Evolutionary conservation across 345 rosid species (phyloP).

Genomic region (Melaleuca alternifolia): DNA sequence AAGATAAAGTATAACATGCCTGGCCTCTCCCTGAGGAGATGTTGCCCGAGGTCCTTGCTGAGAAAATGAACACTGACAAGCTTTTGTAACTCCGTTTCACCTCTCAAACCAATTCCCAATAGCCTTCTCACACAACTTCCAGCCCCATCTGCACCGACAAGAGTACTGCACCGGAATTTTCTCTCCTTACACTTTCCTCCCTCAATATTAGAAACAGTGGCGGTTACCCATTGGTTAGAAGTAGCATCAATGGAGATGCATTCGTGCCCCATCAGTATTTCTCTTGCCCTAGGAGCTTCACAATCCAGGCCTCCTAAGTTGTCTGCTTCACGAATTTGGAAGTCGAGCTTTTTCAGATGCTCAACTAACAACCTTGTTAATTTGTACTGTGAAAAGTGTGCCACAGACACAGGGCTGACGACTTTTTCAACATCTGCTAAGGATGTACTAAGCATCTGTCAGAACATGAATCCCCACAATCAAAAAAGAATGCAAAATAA

Average conservation of each 20-base stretch:
- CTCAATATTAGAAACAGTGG: constrained; percentile 42
- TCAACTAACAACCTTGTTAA: constrained; percentile 53
- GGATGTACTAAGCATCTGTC: constrained; percentile 1
- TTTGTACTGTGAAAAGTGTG: constrained; percentile 89
- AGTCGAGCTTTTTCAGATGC: constrained; percentile 48
- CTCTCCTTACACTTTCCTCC: constrained; percentile 39
- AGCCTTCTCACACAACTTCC: constrained; percentile 72
- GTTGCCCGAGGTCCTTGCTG: constrained; percentile 69
- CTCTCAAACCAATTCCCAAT: constrained; percentile 46
- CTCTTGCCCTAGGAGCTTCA: constrained; percentile 22
- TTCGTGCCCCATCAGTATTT: constrained; percentile 73
- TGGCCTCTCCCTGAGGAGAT: constrained; percentile 58
- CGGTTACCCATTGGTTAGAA: constrained; percentile 30
- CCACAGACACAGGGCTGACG: constrained; percentile 82
- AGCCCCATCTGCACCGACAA: constrained; percentile 88
- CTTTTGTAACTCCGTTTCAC: constrained; percentile 78
- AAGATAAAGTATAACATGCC: constrained; percentile 91
- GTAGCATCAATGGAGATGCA: constrained; percentile 52
- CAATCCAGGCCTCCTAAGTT: constrained; percentile 10
- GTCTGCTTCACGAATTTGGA: constrained; percentile 23
- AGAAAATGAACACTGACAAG: constrained; percentile 85
- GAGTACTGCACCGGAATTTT: constrained; percentile 44
- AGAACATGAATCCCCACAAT: not conserved
- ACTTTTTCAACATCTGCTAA: constrained; percentile 67
- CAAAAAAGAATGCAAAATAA: not conserved